Evolutionary conservation across 768 basidiomycete species (phyloP), one percentile per base, ranked within the genome.

Genomic region (Lepiota brunneoincarnata): DNA sequence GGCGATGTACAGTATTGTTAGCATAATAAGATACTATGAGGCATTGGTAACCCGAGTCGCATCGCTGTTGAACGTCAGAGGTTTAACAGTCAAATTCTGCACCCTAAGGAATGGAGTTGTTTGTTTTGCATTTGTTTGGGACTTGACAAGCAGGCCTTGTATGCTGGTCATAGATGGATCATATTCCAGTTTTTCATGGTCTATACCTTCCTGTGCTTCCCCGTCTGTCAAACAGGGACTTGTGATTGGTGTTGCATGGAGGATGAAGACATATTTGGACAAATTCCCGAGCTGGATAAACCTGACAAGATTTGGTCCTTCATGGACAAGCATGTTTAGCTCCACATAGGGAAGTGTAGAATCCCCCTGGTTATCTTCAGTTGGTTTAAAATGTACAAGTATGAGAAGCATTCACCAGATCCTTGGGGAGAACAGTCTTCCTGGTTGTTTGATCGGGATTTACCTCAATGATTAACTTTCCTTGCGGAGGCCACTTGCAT

Each of bases 241-340:
- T 31, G 21, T 5, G 17, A n/a, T 56, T 18, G 61, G 59, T 58
- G n/a, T 69, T 4, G 76, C 77, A 51, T 67, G 68, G 54, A 82
- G 71, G 18, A 77, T 63, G 58, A 83, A 82, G 2, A 73, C 65
- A 53, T 65, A 73, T 24, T 74, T 64, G 15, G 71, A 65, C 59
- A 80, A 65, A 45, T 62, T 62, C 5, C 70, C 69, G 14, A 84
- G 64, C 31, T 82, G 81, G 39, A 83, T 76, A 51, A 83, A 72
- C 35, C 75, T 72, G 49, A 84, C 63, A 4, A 69, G 62, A 63
- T 84, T 84, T 36, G 56, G 63, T 7, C 82, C 82, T 38, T 72
- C 67, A 28, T 58, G 66, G 1, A 83, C 59, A 55, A 62, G 66
- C 3, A 67, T 42, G 37, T 79, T 76, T 42, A 83, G 67, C 24